These are phyloP conservation scores for Leishmania martiniquensis DNA, from an alignment of 208 protist genomes.

Conservation along the genomic window DNA sequence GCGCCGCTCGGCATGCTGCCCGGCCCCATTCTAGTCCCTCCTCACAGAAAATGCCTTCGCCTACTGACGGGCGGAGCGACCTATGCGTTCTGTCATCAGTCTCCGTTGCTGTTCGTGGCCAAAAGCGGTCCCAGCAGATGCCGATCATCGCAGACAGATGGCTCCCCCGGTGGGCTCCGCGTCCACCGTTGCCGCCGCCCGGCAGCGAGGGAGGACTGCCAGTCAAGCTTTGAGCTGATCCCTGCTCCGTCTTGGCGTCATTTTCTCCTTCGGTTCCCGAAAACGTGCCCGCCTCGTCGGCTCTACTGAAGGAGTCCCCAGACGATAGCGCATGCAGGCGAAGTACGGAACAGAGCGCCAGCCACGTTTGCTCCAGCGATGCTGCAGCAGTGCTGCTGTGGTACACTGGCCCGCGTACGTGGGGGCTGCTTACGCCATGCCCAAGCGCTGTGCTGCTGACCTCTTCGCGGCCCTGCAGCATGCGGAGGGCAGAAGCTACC, in stretches of 20 bases:
- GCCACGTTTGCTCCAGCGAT: conserved; percentile 9
- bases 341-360: conserved; percentile 3
- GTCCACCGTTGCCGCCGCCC: neutral
- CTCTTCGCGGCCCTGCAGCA: neutral
- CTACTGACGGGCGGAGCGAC: neutral
- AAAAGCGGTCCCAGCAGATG: conserved; percentile 24
- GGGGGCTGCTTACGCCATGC: neutral
- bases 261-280: neutral
- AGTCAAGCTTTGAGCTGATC: neutral
- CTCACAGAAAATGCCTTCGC: conserved; percentile 22
- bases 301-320: neutral
- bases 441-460: neutral
- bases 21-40: conserved; percentile 16
- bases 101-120: neutral
- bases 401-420: neutral
- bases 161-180: neutral
- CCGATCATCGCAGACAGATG: neutral
- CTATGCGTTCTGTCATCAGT: neutral
- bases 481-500: neutral
- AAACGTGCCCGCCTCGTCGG: neutral
- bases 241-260: neutral
- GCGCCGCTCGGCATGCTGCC: neutral
- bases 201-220: neutral
- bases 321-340: conserved; percentile 13
- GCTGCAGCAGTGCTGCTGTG: neutral